Base-by-base conservation (phyloP, 108 stramenopile genomes). In the Pseudonitzschia multiseries region DNA sequence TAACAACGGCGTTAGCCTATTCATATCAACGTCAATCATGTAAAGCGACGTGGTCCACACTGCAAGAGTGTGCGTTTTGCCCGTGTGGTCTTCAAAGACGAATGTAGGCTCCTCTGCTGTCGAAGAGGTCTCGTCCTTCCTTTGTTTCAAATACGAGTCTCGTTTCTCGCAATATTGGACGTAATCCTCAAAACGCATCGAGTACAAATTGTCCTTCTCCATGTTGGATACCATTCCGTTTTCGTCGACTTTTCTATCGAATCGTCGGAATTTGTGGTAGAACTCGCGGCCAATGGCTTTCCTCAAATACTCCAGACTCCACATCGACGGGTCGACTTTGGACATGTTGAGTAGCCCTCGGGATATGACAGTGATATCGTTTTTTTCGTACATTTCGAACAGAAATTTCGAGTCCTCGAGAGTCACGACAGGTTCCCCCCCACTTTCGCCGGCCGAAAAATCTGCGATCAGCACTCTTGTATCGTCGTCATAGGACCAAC, bases 1-100 rank as follows among this genome's bases (percentile, higher is more conserved):
- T 13, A 74, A 24, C 27, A 73, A 40, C 2, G 93, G 90, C 10
- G 88, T 69, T 21, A 86, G 24, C 53, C 81, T 86, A 2, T 69
- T 72, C 52, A 88, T 63, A 70, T 93, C 93, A 15, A 88, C 50
- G 74, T 93, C 93, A 40, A 93, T 71, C 86, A 91, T 71, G 63
- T 93, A 93, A 27, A 93, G 64, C 27, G 78, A 79, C 32, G 78
- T 71, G 12, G 75, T 64, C 15, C 57, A 74, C 15, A 81, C 84
- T 63, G 89, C 77, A 22, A 90, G 54, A 12, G 53, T 36, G 0
- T 76, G 64, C 17, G 71, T 61, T 8, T 74, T 74, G 13, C 84
- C 89, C 20, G 70, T 26, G 52, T 70, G 64, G 73, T 89, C 76
- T 1, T 28, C 59, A 51, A 84, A 92, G 1, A 26, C 28, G 56